Percentiles rank a stretch among this genome's conserved stretches.
These are phyloP conservation scores for Auriscalpium microsporum DNA, from an alignment of 768 basidiomycete genomes.

Conservation along the genomic window DNA sequence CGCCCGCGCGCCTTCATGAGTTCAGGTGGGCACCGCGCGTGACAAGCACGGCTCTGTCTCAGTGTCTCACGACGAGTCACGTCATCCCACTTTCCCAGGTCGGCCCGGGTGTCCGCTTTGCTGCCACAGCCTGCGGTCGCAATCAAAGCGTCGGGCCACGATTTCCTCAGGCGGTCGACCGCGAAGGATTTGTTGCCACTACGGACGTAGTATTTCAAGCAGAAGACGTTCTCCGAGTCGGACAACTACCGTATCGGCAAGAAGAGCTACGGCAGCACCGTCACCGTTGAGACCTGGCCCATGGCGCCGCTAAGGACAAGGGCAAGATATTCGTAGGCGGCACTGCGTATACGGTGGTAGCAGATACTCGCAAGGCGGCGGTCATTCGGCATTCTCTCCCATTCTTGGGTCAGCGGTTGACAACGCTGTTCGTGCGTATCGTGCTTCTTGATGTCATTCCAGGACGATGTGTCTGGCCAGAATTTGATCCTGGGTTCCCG, in stretches of 20 bases:
- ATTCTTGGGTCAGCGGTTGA: conserved; percentile 18
- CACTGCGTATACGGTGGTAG: conserved; percentile 15
- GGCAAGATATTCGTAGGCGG: conserved; percentile 19
- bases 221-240: conserved; percentile 26
- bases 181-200: conserved; percentile 32
- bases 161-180: conserved; percentile 37
- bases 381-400: conserved; percentile 18
- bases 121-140: conserved; percentile 25
- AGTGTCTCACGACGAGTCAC: too few species aligned
- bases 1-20: conserved; percentile 1
- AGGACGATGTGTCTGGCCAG: conserved; percentile 6
- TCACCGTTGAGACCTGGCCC: conserved; percentile 13
- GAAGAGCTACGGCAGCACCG: conserved; percentile 18
- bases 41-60: not conserved
- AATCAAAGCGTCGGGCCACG: conserved; percentile 30
- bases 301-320: conserved; percentile 11
- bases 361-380: conserved; percentile 18
- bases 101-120: conserved; percentile 25
- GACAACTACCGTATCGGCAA: conserved; percentile 14
- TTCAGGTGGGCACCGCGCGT: conserved; percentile 2
- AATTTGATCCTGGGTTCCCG: conserved; percentile 10
- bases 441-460: not conserved
- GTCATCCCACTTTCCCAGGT: conserved; percentile 12
- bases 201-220: conserved; percentile 32
- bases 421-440: conserved; percentile 16